Percentiles rank a stretch among this genome's conserved stretches.
phyloP scores from a whole-genome alignment of 108 stramenopile genomes.

The Schizochytrium sp. region DNA sequence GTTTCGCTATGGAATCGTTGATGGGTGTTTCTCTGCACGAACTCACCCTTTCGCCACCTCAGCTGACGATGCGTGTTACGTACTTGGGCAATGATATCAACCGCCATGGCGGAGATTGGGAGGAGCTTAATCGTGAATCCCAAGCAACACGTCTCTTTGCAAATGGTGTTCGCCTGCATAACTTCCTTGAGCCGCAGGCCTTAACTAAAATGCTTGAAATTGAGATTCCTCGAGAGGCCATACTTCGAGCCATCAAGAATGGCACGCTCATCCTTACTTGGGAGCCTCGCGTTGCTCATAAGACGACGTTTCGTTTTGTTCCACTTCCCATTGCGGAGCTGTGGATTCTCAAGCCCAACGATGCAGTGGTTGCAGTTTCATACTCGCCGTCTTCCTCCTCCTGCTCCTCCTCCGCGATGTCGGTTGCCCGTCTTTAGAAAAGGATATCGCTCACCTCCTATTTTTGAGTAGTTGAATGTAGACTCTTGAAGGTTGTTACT shows the following conservation, averaged over 20 bases:
- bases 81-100: conserved; percentile 52
- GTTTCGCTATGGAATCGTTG: neutral
- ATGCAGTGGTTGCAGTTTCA: neutral
- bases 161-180: conserved; percentile 36
- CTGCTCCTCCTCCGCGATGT: no score
- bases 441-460: no score
- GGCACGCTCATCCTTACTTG: conserved; percentile 38
- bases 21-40: neutral
- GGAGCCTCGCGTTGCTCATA: conserved; percentile 51
- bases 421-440: no score
- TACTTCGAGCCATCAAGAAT: neutral
- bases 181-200: neutral
- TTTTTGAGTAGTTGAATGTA: no score
- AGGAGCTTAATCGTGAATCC: conserved; percentile 50
- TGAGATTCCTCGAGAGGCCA: neutral
- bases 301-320: conserved; percentile 55
- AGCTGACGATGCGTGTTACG: conserved; percentile 20
- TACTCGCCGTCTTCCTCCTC: neutral
- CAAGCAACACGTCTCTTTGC: conserved; percentile 54
- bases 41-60: neutral
- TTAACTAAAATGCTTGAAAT: neutral
- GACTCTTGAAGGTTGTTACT: no score
- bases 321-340: conserved; percentile 58
- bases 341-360: conserved; percentile 6
- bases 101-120: conserved; percentile 60